Base-by-base conservation (phyloP, 441 rosid species). In the Corymbia calophylla region DNA sequence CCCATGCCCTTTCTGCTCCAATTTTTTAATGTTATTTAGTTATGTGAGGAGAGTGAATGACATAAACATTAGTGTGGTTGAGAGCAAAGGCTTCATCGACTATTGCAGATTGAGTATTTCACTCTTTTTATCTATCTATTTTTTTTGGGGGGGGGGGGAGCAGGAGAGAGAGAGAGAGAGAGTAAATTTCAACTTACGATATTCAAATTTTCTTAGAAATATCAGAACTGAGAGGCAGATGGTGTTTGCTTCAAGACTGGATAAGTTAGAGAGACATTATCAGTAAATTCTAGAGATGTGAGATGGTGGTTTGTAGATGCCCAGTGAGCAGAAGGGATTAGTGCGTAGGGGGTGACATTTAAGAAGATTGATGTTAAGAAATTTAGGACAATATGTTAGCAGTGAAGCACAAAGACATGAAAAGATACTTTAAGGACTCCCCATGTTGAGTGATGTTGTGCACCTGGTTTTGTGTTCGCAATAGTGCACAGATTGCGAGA, bases 91-190 rank as follows among this genome's bases (percentile, higher is more conserved):
- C 84, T 39, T 73, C 51, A 23, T 70, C 51, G 51, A 39, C 84
- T 12, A 39, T 39, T 0, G 9, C 16, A 3, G 2, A 73, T 29
- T 8, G 0, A 21, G 48, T 14, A 39, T 21, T 73, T 23, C 29
- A 12, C 51, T 16, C 5, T 31, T 66, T 66, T 64, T n/a, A 13
- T 3, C n/a, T n/a, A 25, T 4, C 31, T 64, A 29, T 8, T 66
- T 66, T 17, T 32, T 31, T 68, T 68, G 8, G 8, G 3, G 4
- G 4, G 7, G 4, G 5, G 9, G 1, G 9, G 21, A 2, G 60
- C 3, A 21, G 10, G 60, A 8, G 5, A 8, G 5, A 10, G 31
- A 8, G 5, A 10, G 31, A 2, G 35, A n/a, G 27, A 5, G 48
- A 10, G 4, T 3, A 12, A 39, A 73, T 73, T 73, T 39, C 49